Conservation (phyloP, 257 asterid genomes). For the Lantana camara region DNA sequence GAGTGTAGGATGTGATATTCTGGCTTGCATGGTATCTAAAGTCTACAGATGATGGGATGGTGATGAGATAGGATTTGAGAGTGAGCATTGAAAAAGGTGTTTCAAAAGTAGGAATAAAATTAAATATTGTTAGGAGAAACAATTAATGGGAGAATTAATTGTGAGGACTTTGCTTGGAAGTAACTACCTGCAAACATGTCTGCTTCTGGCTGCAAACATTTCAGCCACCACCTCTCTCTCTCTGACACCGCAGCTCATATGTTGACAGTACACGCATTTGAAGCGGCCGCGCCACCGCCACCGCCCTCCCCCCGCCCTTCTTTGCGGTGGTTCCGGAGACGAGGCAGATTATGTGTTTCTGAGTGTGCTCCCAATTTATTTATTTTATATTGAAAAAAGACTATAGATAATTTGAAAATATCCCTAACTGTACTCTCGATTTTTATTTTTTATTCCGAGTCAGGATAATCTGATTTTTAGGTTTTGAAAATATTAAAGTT, state of each 20-base stretch:
- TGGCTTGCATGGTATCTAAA: no score
- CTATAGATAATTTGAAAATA: no score
- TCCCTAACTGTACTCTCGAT: no score
- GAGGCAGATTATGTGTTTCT: no score
- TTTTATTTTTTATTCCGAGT: no score
- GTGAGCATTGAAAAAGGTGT: conserved; percentile 22
- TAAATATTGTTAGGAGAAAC: conserved; percentile 40
- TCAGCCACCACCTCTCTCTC: conserved; percentile 10
- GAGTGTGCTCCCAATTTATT: no score
- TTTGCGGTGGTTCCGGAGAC: no score
- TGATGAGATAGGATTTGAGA: conserved; percentile 33
- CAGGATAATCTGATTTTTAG: no score
- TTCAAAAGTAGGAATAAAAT: conserved; percentile 29
- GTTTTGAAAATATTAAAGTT: no score
- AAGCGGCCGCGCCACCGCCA: conserved; percentile 36
- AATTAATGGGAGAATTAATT: conserved; percentile 34
- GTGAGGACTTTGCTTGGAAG: conserved; percentile 33
- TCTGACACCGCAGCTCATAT: conserved; percentile 23
- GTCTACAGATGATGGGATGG: conserved; percentile 52
- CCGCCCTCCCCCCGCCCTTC: not conserved
- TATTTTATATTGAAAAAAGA: no score
- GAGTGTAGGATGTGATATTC: no score
- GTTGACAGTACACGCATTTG: conserved; percentile 15
- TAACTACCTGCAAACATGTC: conserved; percentile 26
- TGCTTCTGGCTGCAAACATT: conserved; percentile 21